These are phyloP conservation scores for Pulicaria dysenterica DNA, from an alignment of 129 eudicot genomes.

Conservation along the genomic window DNA sequence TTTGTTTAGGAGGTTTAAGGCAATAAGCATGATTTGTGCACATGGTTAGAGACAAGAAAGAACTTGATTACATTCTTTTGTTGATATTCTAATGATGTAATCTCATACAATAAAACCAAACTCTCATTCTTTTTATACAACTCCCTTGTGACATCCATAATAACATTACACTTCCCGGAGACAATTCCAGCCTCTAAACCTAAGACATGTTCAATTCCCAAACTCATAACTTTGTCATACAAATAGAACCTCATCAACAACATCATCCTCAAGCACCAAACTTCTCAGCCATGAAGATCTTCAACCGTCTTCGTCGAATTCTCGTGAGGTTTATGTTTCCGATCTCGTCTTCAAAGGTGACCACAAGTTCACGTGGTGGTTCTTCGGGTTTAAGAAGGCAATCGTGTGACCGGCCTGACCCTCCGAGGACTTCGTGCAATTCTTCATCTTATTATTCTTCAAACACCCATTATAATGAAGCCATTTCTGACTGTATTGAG, in stretches of 20 bases:
- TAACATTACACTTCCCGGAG: slow-evolving; percentile 58
- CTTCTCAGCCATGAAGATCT: slow-evolving; percentile 62
- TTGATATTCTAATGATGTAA: slow-evolving; percentile 35
- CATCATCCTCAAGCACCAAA: slow-evolving; percentile 28
- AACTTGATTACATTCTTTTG: slow-evolving; percentile 40
- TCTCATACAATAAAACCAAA: slow-evolving; percentile 35
- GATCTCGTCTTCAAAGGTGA: slow-evolving; percentile 33
- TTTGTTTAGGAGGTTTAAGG: slow-evolving; percentile 37
- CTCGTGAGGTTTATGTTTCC: slow-evolving; percentile 55
- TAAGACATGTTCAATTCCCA: slow-evolving; percentile 38
- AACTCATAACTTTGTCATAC: slow-evolving; percentile 39
- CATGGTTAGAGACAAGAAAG: slow-evolving; percentile 64
- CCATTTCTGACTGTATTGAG: slow-evolving; percentile 75
- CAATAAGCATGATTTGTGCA: slow-evolving; percentile 61
- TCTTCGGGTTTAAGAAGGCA: slow-evolving; percentile 37
- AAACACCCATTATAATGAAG: slow-evolving; percentile 58
- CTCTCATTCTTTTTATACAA: slow-evolving; percentile 43
- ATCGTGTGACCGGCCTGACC: slow-evolving; percentile 56
- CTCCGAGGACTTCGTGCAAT: slow-evolving; percentile 65
- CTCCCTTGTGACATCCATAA: slow-evolving; percentile 49
- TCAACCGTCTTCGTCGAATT: slow-evolving; percentile 57
- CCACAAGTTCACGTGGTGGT: slow-evolving; percentile 20
- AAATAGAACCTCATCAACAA: slow-evolving; percentile 30
- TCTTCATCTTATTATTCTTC: slow-evolving; percentile 64
- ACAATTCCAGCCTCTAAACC: slow-evolving; percentile 39